phyloP scores from a whole-genome alignment of 2,329 filamentous ascomycete species.

The Diaporthe sp. region DNA sequence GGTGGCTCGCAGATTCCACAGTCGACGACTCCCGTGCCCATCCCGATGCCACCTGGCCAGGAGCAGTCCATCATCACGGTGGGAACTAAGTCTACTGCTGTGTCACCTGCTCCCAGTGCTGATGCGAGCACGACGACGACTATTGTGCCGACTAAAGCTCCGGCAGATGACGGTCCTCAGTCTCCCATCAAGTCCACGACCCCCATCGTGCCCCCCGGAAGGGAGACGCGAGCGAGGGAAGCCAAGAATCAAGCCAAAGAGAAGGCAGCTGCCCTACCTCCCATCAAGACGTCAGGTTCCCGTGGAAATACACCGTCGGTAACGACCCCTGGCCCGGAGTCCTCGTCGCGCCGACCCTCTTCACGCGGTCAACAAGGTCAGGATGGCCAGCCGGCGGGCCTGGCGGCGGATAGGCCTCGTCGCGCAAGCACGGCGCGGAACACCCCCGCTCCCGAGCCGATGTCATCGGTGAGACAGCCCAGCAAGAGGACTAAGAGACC shows the following conservation, averaged over 20 bases:
- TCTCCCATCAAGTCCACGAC: slow-evolving; percentile 51
- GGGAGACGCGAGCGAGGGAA: slow-evolving; percentile 51
- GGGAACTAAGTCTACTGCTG: slow-evolving; percentile 43
- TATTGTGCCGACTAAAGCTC: slow-evolving; percentile 47
- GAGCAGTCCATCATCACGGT: slow-evolving; percentile 46
- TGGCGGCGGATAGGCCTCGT: slow-evolving; percentile 67
- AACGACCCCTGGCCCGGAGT: slow-evolving; percentile 52
- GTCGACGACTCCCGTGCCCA: slow-evolving; percentile 53
- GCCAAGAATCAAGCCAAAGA: slow-evolving; percentile 42
- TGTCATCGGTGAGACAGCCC: slow-evolving; percentile 51
- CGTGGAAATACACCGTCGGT: slow-evolving; percentile 46
- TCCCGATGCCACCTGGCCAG: slow-evolving; percentile 47
- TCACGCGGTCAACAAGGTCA: slow-evolving; percentile 68
- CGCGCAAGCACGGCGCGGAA: slow-evolving; percentile 70
- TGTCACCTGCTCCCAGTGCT: slow-evolving; percentile 46
- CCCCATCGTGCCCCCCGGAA: slow-evolving; percentile 50
- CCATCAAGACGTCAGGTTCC: slow-evolving; percentile 40
- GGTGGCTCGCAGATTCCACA: slow-evolving; percentile 42
- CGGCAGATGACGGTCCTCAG: slow-evolving; percentile 49
- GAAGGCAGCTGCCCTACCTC: slow-evolving; percentile 30
- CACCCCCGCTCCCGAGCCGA: slow-evolving; percentile 66
- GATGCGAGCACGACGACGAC: slow-evolving; percentile 43
- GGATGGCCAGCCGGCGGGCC: slow-evolving; percentile 60
- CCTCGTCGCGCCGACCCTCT: slow-evolving; percentile 58
- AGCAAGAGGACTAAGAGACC: slow-evolving; percentile 76